phyloP scores from a whole-genome alignment of 306 rosid species.

The Castanea sativa region DNA sequence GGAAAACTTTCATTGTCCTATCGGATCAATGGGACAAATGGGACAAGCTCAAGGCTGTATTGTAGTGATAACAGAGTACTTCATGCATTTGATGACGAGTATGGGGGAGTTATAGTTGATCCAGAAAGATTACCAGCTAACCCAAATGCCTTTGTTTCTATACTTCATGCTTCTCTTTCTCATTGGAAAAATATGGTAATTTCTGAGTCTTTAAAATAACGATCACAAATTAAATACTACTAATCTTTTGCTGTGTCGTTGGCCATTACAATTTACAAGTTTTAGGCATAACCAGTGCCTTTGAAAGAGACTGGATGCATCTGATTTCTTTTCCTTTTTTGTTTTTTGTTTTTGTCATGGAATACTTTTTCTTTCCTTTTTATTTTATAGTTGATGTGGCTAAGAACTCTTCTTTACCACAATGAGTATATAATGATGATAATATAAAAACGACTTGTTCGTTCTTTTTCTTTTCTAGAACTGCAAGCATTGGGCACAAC shows the following conservation, averaged over 20 bases:
- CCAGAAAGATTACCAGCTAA: slow-evolving; percentile 55
- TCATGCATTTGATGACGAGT: slow-evolving; percentile 78
- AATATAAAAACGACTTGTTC: background rate
- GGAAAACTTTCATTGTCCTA: slow-evolving; percentile 30
- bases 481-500: background rate
- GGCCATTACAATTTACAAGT: background rate
- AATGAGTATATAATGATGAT: too few species aligned
- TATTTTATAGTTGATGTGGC: background rate
- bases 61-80: slow-evolving; percentile 50
- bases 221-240: background rate
- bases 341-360: background rate
- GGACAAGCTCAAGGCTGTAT: slow-evolving; percentile 36
- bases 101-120: slow-evolving; percentile 80
- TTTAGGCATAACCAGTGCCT: background rate
- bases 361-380: background rate
- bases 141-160: slow-evolving; percentile 45
- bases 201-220: background rate
- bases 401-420: background rate
- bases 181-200: slow-evolving; percentile 72
- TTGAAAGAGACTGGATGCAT: background rate
- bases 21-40: slow-evolving; percentile 55
- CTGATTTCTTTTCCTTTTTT: background rate
- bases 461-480: background rate
- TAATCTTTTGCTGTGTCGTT: background rate
- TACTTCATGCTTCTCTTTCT: slow-evolving; percentile 67